These are phyloP conservation scores for Schizosaccharomyces osmophilus DNA, from an alignment of 805 yeast species.

Conservation along the genomic window DNA sequence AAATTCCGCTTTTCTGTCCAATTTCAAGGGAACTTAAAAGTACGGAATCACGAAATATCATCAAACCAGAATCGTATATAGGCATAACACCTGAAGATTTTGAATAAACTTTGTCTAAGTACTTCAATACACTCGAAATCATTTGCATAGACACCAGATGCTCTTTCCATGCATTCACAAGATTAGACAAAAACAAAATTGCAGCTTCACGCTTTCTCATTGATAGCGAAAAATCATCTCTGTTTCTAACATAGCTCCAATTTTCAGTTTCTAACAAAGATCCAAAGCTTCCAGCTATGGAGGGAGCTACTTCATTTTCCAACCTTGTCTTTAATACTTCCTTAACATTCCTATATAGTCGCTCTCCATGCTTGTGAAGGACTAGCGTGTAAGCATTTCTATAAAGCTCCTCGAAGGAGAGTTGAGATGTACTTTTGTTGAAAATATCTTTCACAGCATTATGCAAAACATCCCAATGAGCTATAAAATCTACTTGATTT, in stretches of 20 bases:
- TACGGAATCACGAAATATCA: conserved; percentile 36
- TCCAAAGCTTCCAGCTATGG: not conserved
- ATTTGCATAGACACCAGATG: conserved; percentile 50
- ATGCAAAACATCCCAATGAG: conserved; percentile 39
- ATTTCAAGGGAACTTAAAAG: conserved; percentile 25
- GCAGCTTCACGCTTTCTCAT: not conserved
- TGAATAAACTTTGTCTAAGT: conserved; percentile 64
- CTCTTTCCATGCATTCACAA: conserved; percentile 37
- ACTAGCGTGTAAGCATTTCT: conserved; percentile 58
- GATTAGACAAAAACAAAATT: conserved; percentile 5
- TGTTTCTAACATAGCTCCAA: not conserved
- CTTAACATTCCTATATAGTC: conserved; percentile 37
- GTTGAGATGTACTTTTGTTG: conserved; percentile 39
- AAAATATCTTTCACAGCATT: conserved; percentile 52
- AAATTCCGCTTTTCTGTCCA: conserved; percentile 28
- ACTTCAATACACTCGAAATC: conserved; percentile 66
- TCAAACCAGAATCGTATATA: conserved; percentile 50
- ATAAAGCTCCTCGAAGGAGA: conserved; percentile 66
- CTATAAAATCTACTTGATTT: conserved; percentile 27
- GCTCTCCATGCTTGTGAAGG: conserved; percentile 39
- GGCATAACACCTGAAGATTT: conserved; percentile 37
- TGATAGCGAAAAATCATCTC: not conserved
- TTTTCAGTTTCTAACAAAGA: not conserved
- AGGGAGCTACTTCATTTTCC: conserved; percentile 6
- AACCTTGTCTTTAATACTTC: conserved; percentile 25